Evolutionary conservation across 441 rosid genomes (phyloP), one percentile per base, ranked within the genome.

Genomic region (Erodium moschatum): DNA sequence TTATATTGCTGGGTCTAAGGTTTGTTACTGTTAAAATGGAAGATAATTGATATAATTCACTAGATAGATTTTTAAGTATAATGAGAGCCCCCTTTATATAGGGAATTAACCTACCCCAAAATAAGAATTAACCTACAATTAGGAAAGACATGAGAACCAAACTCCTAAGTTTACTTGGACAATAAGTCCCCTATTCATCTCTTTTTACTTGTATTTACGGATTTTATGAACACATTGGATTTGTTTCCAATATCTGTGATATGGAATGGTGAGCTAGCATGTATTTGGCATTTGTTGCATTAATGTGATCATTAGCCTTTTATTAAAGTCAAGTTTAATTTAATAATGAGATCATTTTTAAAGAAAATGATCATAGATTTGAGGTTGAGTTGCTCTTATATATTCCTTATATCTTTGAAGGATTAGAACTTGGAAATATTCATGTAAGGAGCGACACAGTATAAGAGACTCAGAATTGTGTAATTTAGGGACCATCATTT

Each of bases 1-100:
- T 67, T 91, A 89, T 73, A 86, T 89, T 84, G 89, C 92, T 67
- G 96, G 92, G 69, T 89, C 95, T 58, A 85, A 89, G 96, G 97
- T 89, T 56, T 71, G 69, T 46, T 46, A 46, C 27, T 24, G 27
- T 24, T 24, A 2, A 24, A 24, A 24, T 24, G 27, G 27, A 24
- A 24, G 27, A 24, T 24, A 24, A 24, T 24, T 24, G 2, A 24
- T 24, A 24, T 24, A 24, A 24, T 24, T 24, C 27, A 24, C 2
- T 0, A 24, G 2, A 24, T 24, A 24, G 27, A 24, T 24, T 24
- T 24, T 24, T 24, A 24, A 24, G 27, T 24, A 24, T 24, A 24
- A 24, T 24, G 27, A 24, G 27, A 24, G 27, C 0, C 27, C 27
- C 27, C 27, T 24, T 24, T 24, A 24, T 24, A 24, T 24, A 24